Base-by-base conservation (phyloP, 805 yeast species). In the Starmera pachycereana region DNA sequence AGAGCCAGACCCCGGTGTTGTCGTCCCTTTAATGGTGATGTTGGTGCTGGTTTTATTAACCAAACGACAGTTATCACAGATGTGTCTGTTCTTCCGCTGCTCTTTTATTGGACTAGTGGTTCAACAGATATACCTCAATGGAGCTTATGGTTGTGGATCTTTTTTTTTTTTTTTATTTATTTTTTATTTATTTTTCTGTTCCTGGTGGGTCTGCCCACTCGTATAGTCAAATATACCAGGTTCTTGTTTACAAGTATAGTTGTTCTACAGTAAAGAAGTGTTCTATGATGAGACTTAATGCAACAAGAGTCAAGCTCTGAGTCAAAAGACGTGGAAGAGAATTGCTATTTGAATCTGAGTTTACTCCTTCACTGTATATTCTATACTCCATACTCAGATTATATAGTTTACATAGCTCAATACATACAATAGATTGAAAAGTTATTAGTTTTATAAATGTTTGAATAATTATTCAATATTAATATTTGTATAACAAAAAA, bases 291-390 rank as follows among this genome's bases (percentile, higher is more conserved):
- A 81, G 72, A 79, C 75, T 68, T 61, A 68, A 75, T 73, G 82
- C 79, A 76, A 78, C 84, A 78, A 79, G 89, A 81, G 89, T 81
- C 89, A 81, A 81, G 89, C 88, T 81, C 89, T 71, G 85, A 80
- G 81, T 68, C 60, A 56, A 52, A 48, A 52, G 49, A 56, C 66
- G 44, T 62, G 74, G 89, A 81, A 76, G 88, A 81, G 84, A 78
- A 61, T 75, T 78, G 84, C 84, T 70, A 46, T 46, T 38, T 39
- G 35, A 44, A 46, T 49, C 62, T 57, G 61, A 56, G 35, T 33
- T 22, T 8, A 22, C 27, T 22, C 5, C 27, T 22, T 22, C 5
- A 16, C 18, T 16, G 4, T 8, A 22, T 22, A 22, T 22, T 22
- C 27, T 22, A 6, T 22, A 16, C 18, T 16, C 18, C 18, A 16